phyloP scores from a whole-genome alignment of 257 asterid species.

The Solanum pinnatisectum region DNA sequence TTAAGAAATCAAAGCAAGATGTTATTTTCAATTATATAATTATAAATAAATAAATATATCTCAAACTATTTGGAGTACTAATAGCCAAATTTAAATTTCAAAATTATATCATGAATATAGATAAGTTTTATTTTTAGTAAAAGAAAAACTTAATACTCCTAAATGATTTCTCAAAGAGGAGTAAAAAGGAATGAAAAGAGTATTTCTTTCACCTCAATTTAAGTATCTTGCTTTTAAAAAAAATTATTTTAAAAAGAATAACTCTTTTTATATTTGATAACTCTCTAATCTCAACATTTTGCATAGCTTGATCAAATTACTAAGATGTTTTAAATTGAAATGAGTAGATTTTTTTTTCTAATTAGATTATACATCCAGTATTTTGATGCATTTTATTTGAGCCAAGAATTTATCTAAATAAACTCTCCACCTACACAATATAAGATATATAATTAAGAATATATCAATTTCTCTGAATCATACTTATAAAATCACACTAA shows the following conservation, averaged over 20 bases:
- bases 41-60: neutral
- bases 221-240: neutral
- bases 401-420: neutral
- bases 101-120: neutral
- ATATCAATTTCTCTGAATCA: neutral
- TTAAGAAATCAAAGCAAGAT: neutral
- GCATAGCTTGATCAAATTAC: neutral
- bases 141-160: neutral
- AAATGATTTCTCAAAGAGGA: neutral
- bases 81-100: neutral
- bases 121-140: neutral
- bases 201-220: neutral
- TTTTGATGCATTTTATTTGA: neutral
- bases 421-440: fast-evolving
- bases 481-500: neutral
- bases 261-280: neutral
- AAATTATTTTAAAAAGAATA: neutral
- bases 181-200: neutral
- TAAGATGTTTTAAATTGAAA: neutral
- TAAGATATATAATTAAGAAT: fast-evolving
- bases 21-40: neutral
- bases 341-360: neutral
- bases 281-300: neutral
- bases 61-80: neutral
- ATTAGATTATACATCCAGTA: neutral